Evolutionary conservation across 345 rosid genomes (phyloP), one percentile per base, ranked within the genome.

Genomic region (Theobroma cacao): DNA sequence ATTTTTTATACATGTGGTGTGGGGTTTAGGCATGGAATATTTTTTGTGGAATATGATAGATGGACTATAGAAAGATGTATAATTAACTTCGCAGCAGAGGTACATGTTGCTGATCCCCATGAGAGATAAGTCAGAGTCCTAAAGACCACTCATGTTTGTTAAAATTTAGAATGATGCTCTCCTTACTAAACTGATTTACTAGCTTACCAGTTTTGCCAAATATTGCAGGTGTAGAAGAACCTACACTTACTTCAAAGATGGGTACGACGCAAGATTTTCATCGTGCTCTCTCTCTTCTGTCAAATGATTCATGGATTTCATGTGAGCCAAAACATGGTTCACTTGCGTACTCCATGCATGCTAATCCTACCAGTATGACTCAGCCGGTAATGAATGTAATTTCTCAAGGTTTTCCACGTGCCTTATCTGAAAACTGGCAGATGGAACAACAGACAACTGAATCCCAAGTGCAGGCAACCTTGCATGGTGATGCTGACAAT

Each of bases 231-330:
- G 61, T 83, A 20, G 93, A 86, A 79, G 90, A 86, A 82, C 79
- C 91, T n/a, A 74, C 84, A 56, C 75, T 89, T 78, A 85, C 97
- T 43, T 77, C 88, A 74, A 86, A 83, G 63, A 82, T 81, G 87
- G 92, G 86, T 78, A 79, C 82, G 26, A 70, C 93, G 34, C 94
- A 85, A 82, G 92, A 91, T 74, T 74, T 88, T 85, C 94, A 91
- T 66, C 88, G 94, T 93, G 99, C 98, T 95, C 99, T 93, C 99
- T 95, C 98, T 95, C 98, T 95, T 95, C 97, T 95, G 99, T 95
- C 99, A 95, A 89, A 89, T 64, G 89, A 86, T 75, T 77, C 95
- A 50, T 85, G 89, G 86, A 87, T 82, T 66, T 80, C 89, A 14
- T 76, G 84, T 66, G 89, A 85, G 78, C 91, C 90, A 40, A 89